Evolutionary conservation across 257 asterid genomes (phyloP).

Genomic region (Scutellaria galericulata): DNA sequence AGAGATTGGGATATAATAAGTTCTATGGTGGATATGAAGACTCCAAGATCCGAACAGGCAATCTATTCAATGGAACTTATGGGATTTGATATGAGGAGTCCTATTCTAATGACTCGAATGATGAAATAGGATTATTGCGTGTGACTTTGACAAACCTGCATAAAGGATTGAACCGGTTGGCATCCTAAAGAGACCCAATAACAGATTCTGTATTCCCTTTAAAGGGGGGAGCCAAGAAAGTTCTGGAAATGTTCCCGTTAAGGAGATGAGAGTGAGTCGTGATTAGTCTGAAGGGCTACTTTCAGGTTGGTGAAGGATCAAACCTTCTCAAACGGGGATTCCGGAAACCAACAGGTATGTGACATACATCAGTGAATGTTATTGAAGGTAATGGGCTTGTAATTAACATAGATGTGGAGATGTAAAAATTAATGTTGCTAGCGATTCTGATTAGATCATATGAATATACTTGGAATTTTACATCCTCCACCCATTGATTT

Average conservation of each 20-base stretch:
- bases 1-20: conserved; percentile 67
- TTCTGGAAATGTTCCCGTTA: conserved; percentile 27
- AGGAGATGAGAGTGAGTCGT: conserved; percentile 31
- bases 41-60: conserved; percentile 65
- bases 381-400: background rate
- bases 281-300: conserved; percentile 52
- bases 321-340: conserved; percentile 57
- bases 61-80: conserved; percentile 65
- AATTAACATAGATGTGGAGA: background rate
- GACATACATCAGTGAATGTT: background rate
- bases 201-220: conserved; percentile 31
- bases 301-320: conserved; percentile 74
- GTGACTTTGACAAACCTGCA: conserved; percentile 39
- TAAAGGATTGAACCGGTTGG: conserved; percentile 36
- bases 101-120: conserved; percentile 21
- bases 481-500: background rate
- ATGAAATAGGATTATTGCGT: conserved; percentile 39
- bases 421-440: background rate
- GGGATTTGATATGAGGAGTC: conserved; percentile 58
- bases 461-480: background rate
- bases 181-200: conserved; percentile 34
- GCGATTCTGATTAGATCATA: background rate
- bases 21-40: conserved; percentile 74
- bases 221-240: conserved; percentile 28
- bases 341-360: conserved; percentile 56